Conservation (phyloP, 2,329 filamentous ascomycete species). For the Xylariaceae sp. region DNA sequence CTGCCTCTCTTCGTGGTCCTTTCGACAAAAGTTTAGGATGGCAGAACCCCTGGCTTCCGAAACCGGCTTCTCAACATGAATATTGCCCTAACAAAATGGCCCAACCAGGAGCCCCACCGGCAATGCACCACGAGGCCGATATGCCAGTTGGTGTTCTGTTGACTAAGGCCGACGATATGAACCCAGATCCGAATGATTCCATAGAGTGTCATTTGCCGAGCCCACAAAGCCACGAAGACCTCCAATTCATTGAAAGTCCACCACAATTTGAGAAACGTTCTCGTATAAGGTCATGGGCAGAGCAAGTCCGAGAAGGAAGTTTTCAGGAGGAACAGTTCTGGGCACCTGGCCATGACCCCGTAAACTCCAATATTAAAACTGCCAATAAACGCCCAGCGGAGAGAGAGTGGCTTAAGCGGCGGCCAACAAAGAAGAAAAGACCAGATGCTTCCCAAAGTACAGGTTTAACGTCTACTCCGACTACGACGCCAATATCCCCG, state of each 20-base stretch:
- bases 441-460: conserved; percentile 19
- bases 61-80: conserved; percentile 8
- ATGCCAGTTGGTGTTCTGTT: conserved; percentile 9
- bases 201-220: conserved; percentile 41
- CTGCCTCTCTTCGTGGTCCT: conserved; percentile 58
- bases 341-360: conserved; percentile 23
- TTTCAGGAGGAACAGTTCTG: conserved; percentile 31
- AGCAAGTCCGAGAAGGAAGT: conserved; percentile 16
- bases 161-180: conserved; percentile 9
- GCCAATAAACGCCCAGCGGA: conserved; percentile 25
- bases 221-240: conserved; percentile 30
- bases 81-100: conserved; percentile 1
- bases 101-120: conserved; percentile 7
- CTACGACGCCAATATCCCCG: conserved; percentile 16
- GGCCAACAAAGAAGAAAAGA: conserved; percentile 25
- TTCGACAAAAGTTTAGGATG: conserved; percentile 50
- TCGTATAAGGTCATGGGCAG: conserved; percentile 30
- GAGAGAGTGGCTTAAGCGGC: conserved; percentile 31
- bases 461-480: conserved; percentile 21
- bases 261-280: conserved; percentile 20
- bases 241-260: conserved; percentile 16
- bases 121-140: conserved; percentile 7
- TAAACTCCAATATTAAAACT: conserved; percentile 7
- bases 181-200: conserved; percentile 19
- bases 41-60: conserved; percentile 50